Conservation (phyloP, 805 yeast genomes). For the Candida piceae region DNA sequence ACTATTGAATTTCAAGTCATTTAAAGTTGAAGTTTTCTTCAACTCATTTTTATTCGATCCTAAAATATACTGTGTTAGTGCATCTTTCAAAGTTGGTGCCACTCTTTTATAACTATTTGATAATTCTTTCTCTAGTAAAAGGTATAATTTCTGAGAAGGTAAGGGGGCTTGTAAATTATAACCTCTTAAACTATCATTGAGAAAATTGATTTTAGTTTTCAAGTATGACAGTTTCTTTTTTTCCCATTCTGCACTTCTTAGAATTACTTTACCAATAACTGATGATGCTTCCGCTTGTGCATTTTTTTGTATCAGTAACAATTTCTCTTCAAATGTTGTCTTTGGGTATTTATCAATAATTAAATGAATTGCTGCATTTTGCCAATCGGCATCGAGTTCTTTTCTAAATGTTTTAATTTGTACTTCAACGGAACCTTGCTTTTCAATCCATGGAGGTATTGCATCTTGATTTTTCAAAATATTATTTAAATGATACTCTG, state of each 20-base stretch:
- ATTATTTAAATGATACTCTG: slow-evolving; percentile 75
- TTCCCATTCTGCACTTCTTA: slow-evolving; percentile 35
- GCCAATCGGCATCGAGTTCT: slow-evolving; percentile 39
- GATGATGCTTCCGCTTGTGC: too few species aligned
- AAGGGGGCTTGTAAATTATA: slow-evolving; percentile 63
- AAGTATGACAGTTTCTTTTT: slow-evolving; percentile 27
- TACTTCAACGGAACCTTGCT: slow-evolving; percentile 51
- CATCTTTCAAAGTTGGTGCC: slow-evolving; percentile 18
- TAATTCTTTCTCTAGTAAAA: slow-evolving; percentile 41
- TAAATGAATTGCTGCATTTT: slow-evolving; percentile 25
- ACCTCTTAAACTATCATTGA: slow-evolving; percentile 49
- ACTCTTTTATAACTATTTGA: slow-evolving; percentile 33
- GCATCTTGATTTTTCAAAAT: slow-evolving; percentile 72
- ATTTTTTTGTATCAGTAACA: slow-evolving; percentile 12
- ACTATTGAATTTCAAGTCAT: slow-evolving; percentile 11
- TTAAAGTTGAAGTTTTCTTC: background rate
- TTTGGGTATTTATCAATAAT: slow-evolving; percentile 25
- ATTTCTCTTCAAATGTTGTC: slow-evolving; percentile 12
- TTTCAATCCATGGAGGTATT: slow-evolving; percentile 87
- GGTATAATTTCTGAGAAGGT: slow-evolving; percentile 52
- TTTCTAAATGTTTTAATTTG: slow-evolving; percentile 45
- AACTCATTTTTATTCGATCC: slow-evolving; percentile 5
- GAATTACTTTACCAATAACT: slow-evolving; percentile 7
- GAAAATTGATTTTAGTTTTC: slow-evolving; percentile 29
- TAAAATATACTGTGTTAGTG: slow-evolving; percentile 17